Evolutionary conservation across 495 filamentous ascomycete species (phyloP), one percentile per base, ranked within the genome.

Genomic region (Aspergillus avenaceus): DNA sequence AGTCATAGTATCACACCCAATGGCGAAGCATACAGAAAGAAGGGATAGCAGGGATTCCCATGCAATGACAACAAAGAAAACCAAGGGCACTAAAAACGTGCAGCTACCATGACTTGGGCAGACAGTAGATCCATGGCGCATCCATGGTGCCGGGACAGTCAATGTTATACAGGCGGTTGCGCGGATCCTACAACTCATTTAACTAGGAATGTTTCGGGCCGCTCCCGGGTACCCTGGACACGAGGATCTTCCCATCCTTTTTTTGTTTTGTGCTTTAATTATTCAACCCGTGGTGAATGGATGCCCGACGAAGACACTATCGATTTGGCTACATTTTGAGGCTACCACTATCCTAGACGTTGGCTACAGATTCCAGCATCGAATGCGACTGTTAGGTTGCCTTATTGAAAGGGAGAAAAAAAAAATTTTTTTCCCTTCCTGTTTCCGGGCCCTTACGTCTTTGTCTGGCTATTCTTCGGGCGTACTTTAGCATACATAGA

Each of bases 161-260:
- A 49, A 50, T 41, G 41, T 52, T 49, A 52, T 54, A 50, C 46
- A 51, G 44, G 27, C 46, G 47, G 40, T 34, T 29, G 46, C 21
- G 29, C 40, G 42, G 53, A 51, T 49, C 48, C 49, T 50, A 49
- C 52, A 59, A 22, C 51, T 58, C 55, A n/a, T n/a, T n/a, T n/a
- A 51, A 51, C 46, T 13, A 26, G 38, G 28, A 36, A 32, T 43
- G 40, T 57, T 54, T 54, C 51, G 56, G 56, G n/a, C 56, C 51
- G 55, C 32, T 49, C 44, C 51, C 51, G 50, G 50, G 22, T 43
- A 47, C 55, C 49, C 55, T 12, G 27, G 19, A 8, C 26, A 45
- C 14, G 41, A 29, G 26, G 23, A 45, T 9, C 16, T 18, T 5
- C 19, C 8, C 16, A 28, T 45, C 3, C 8, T 8, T 19, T 16